Percentiles rank a stretch among this genome's conserved stretches.
These are phyloP conservation scores for Penicillium mononematosum DNA, from an alignment of 495 filamentous ascomycete species.

Conservation along the genomic window DNA sequence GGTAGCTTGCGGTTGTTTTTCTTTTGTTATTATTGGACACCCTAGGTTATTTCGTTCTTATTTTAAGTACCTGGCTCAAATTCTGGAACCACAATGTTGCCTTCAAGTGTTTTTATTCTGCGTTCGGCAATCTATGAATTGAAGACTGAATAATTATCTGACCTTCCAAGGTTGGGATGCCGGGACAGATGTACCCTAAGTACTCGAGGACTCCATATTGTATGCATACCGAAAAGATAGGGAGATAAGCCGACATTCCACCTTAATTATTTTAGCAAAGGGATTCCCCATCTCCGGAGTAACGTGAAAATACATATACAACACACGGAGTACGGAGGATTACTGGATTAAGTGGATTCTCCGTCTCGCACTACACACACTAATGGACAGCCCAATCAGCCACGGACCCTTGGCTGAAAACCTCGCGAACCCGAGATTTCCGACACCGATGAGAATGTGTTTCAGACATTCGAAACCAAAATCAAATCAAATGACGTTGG, in stretches of 20 bases:
- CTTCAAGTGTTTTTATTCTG: background rate
- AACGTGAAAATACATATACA: too few species aligned
- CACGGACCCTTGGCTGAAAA: slow-evolving; percentile 5
- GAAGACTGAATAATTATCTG: too few species aligned
- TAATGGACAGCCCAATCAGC: slow-evolving; percentile 6
- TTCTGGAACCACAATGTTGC: background rate
- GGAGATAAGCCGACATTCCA: too few species aligned
- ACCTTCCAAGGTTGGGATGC: too few species aligned
- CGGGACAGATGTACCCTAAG: too few species aligned
- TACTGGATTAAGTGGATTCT: background rate
- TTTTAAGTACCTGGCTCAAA: background rate
- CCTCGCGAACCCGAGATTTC: background rate
- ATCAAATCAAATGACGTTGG: background rate
- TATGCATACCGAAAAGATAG: too few species aligned
- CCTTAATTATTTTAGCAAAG: too few species aligned
- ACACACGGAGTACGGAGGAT: too few species aligned
- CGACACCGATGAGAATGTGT: background rate
- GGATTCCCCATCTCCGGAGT: too few species aligned
- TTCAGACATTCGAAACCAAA: background rate
- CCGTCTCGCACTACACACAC: slow-evolving; percentile 1
- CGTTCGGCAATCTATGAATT: too few species aligned
- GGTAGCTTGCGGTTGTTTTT: background rate
- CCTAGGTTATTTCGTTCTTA: background rate
- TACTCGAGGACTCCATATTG: too few species aligned
- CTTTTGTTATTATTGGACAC: background rate